Percentiles rank a stretch among this genome's conserved stretches.
Conservation (phyloP, 2,329 filamentous ascomycete species). For the Daldinia sp. region DNA sequence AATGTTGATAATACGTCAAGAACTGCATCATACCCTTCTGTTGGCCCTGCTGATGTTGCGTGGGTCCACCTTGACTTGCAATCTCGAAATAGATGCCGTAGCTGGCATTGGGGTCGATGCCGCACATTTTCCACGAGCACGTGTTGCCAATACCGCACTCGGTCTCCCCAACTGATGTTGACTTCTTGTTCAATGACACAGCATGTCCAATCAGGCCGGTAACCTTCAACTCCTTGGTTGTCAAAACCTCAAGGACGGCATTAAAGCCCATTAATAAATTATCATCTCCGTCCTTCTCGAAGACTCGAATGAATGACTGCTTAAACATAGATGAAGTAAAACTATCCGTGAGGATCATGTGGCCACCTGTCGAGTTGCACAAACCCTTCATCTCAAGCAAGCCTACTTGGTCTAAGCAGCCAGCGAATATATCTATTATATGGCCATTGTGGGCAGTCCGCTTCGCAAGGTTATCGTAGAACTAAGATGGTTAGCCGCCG, state of each 20-base stretch:
- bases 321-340: constrained; percentile 99
- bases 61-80: constrained; percentile 88
- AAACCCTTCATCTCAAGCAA: constrained; percentile 98
- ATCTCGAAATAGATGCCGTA: constrained; percentile 99
- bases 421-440: constrained; percentile 97
- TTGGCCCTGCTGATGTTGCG: constrained; percentile 85
- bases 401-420: constrained; percentile 96
- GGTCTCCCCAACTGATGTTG: constrained; percentile 94
- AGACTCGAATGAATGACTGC: constrained; percentile 96
- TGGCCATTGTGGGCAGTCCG: constrained; percentile 96
- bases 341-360: constrained; percentile 98
- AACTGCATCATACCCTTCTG: constrained; percentile 98
- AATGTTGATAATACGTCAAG: constrained; percentile 98
- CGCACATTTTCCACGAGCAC: constrained; percentile 99
- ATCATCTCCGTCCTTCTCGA: constrained; percentile 95
- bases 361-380: constrained; percentile 93
- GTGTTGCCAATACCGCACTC: constrained; percentile 99
- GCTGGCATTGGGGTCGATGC: constrained; percentile 91
- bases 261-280: constrained; percentile 99
- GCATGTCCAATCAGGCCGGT: constrained; percentile 97
- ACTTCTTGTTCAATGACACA: constrained; percentile 98
- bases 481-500: constrained; percentile 65
- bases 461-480: constrained; percentile 95
- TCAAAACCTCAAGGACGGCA: constrained; percentile 92
- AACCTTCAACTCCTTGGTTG: constrained; percentile 97